Base-by-base conservation (phyloP, 257 asterid genomes). In the Ocimum tenuiflorum region DNA sequence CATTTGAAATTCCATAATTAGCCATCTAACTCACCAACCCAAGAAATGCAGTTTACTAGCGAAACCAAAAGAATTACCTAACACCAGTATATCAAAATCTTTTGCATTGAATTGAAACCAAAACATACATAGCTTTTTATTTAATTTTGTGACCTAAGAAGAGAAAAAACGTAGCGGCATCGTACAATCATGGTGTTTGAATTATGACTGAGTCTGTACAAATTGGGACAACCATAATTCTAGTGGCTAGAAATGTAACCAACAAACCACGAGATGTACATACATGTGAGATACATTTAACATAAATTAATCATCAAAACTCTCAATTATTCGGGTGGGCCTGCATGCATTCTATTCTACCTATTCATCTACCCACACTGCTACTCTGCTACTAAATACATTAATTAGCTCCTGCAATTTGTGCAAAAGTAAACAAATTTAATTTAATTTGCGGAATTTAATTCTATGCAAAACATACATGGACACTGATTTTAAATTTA, bases 211-310 rank as follows among this genome's bases (percentile, higher is more conserved):
- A 23, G 41, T 10, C 31, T 14, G 51, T 19, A 62, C 61, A 38
- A 38, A 12, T 33, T 58, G 57, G 13, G 23, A 58, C 60, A 50
- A 23, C 70, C 69, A 75, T 75, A 69, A 56, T 57, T 75, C 12
- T 38, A 0, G 12, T 17, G 51, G 36, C 53, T 56, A 56, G 63
- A 49, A 65, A n/a, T 38, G 9, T 63, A n/a, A 14, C 39, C 63
- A 68, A 49, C 58, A 55, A 22, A 60, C 14, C 13, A 36, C 15
- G 35, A 15, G 2, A 27, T 27, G 31, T 27, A 27, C 4, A 36
- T 36, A 38, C 19, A 48, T 60, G 41, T 2, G 23, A n/a, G 42
- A 60, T 10, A 35, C 19, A 69, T 15, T 36, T 12, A 57, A 23
- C 8, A 22, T 17, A 18, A 24, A 71, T 63, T 9, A 65, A 65